Base-by-base conservation (phyloP, 1,139 yeast species). In the Kodamaea alishanica region DNA sequence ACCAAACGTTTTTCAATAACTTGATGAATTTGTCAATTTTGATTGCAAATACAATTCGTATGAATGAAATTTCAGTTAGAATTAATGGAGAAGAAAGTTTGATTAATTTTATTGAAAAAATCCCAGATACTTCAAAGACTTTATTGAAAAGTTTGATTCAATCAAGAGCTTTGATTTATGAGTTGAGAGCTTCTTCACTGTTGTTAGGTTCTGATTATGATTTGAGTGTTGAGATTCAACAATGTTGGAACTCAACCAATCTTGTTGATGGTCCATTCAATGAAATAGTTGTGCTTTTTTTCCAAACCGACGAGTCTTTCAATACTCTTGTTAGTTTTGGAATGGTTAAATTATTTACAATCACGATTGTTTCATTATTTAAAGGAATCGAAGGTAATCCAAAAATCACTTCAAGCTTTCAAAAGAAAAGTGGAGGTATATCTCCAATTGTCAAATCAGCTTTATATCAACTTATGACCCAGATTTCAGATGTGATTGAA, bases 31-130 rank as follows among this genome's bases (percentile, higher is more conserved):
- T 62, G 48, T 49, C 67, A 32, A 33, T 54, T 26, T 36, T 73
- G 39, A 59, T 81, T 50, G 81, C 80, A 44, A 74, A 79, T 46
- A 77, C 84, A 0, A 68, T 81, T 25, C 69, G 75, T 34, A 72
- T 79, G 73, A 56, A 67, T 36, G 88, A 81, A 51, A 72, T 79
- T 24, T 53, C 79, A 0, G 63, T 77, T 1, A 67, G 88, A 47
- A 50, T 72, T 6, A 62, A 61, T 24, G 75, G 75, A 1, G 50
- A 47, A 6, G 50, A 57, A 10, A 57, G 71, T 5, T 63, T 65
- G 36, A 48, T 55, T 2, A 51, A 57, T 5, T 70, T 74, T 40
- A 48, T 76, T 38, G 46, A 50, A 23, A 59, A 63, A 47, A 47
- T 65, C 49, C 52, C 70, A 45, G 52, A 63, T 35, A 43, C 75